Conservation (phyloP, 139 green algal species). For the Volvox reticuliferus region DNA sequence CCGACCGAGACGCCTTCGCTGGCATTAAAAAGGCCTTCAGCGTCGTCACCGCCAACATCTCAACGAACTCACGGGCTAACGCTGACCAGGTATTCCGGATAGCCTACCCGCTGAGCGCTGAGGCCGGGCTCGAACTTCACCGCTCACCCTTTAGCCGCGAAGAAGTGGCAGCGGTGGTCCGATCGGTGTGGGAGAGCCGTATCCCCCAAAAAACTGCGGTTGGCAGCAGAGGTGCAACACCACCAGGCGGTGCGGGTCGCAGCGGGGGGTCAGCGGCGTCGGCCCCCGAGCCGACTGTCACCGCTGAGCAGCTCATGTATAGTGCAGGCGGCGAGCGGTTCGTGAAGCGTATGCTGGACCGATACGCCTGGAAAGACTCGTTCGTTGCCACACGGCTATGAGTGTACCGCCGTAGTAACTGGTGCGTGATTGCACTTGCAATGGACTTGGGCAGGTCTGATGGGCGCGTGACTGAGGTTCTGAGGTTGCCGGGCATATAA, state of each 20-base stretch:
- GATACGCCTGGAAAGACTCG: conserved; percentile 68
- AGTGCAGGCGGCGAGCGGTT: conserved; percentile 56
- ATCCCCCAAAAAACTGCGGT: background rate
- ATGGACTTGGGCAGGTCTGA: background rate
- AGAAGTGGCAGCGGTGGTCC: conserved; percentile 45
- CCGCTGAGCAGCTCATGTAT: conserved; percentile 70
- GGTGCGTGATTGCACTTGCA: background rate
- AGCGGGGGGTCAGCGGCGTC: background rate
- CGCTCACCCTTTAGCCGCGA: conserved; percentile 46
- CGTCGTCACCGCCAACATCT: conserved; percentile 36
- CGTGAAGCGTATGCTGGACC: conserved; percentile 60
- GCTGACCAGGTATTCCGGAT: conserved; percentile 49
- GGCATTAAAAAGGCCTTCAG: conserved; percentile 70
- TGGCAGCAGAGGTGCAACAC: background rate
- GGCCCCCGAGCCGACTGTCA: conserved; percentile 44
- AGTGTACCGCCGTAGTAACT: background rate
- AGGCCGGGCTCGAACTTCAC: conserved; percentile 37
- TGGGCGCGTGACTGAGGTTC: too few relatives aligned
- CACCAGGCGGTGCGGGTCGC: background rate
- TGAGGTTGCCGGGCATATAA: too few relatives aligned
- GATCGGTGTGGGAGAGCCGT: conserved; percentile 48
- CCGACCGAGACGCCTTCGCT: conserved; percentile 63
- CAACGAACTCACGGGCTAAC: conserved; percentile 20
- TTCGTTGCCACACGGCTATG: conserved; percentile 53
- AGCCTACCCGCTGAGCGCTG: conserved; percentile 61